A percentile compares a stretch with the other conserved stretches of the same genome.
phyloP scores from a whole-genome alignment of 495 filamentous ascomycete genomes.

The Hypomontagnella submonticulosa region DNA sequence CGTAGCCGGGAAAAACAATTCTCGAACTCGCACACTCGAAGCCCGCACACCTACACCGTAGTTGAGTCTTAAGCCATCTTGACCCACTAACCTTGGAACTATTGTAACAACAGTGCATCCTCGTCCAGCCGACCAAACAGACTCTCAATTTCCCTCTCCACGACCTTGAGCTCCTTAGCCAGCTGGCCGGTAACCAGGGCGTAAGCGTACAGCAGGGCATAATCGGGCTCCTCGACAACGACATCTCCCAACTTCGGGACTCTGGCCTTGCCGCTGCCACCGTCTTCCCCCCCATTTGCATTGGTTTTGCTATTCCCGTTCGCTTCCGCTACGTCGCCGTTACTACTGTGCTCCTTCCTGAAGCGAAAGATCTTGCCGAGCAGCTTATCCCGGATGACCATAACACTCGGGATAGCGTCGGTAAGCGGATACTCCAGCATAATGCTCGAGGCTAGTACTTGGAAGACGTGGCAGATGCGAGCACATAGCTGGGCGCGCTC shows the following conservation, averaged over 20 bases:
- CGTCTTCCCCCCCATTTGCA: slow-evolving; percentile 30
- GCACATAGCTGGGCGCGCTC: slow-evolving; percentile 83
- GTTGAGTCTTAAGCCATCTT: too few species aligned
- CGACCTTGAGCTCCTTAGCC: slow-evolving; percentile 72
- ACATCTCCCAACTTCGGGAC: slow-evolving; percentile 36
- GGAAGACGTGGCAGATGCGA: slow-evolving; percentile 92
- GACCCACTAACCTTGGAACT: too few species aligned
- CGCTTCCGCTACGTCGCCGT: slow-evolving; percentile 18
- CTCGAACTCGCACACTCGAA: too few species aligned
- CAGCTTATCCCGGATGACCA: slow-evolving; percentile 81
- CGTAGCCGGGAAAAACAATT: not conserved
- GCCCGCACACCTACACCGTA: not conserved
- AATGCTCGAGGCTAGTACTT: slow-evolving; percentile 90
- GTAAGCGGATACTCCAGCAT: slow-evolving; percentile 94
- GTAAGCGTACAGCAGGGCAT: slow-evolving; percentile 65
- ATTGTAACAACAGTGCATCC: slow-evolving; percentile 76
- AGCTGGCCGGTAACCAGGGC: slow-evolving; percentile 75
- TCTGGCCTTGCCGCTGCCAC: slow-evolving; percentile 15
- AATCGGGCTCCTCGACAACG: slow-evolving; percentile 61
- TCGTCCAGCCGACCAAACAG: slow-evolving; percentile 83
- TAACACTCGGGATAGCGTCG: slow-evolving; percentile 83
- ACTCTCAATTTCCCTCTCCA: slow-evolving; percentile 74
- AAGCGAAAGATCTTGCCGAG: slow-evolving; percentile 92
- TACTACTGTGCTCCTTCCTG: slow-evolving; percentile 69
- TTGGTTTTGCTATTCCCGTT: slow-evolving; percentile 27